Conservation (phyloP, 306 rosid species). For the Fragaria nilgerrensis region DNA sequence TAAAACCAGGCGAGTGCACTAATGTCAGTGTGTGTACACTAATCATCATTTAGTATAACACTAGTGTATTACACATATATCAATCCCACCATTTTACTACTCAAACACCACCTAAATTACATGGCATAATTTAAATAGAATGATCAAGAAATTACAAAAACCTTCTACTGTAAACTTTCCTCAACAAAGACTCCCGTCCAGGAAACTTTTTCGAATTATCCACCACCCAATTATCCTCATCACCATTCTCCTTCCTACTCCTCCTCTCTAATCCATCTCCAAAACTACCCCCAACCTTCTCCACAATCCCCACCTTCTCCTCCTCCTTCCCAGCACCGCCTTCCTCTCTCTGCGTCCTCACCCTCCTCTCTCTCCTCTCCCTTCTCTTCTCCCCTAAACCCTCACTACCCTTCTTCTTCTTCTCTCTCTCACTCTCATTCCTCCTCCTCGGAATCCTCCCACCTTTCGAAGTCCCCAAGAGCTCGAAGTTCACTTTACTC, state of each 20-base stretch:
- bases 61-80: too few species aligned
- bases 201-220: constrained; percentile 37
- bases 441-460: constrained; percentile 50
- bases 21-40: too few species aligned
- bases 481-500: constrained; percentile 51
- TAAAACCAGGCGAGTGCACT: too few species aligned
- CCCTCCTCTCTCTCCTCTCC: background rate
- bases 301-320: background rate
- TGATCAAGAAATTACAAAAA: background rate
- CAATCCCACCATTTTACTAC: background rate
- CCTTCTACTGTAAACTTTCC: constrained; percentile 12
- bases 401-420: background rate
- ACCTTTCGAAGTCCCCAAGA: constrained; percentile 61
- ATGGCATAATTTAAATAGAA: background rate
- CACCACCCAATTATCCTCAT: constrained; percentile 3
- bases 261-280: constrained; percentile 4
- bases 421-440: constrained; percentile 14
- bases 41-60: too few species aligned
- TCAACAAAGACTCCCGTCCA: constrained; percentile 40
- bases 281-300: constrained; percentile 1
- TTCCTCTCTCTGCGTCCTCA: background rate
- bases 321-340: background rate
- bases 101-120: background rate
- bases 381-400: background rate
- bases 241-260: background rate